Base-by-base conservation (phyloP, 2,329 filamentous ascomycete species). In the Fonsecaea pedrosoi region DNA sequence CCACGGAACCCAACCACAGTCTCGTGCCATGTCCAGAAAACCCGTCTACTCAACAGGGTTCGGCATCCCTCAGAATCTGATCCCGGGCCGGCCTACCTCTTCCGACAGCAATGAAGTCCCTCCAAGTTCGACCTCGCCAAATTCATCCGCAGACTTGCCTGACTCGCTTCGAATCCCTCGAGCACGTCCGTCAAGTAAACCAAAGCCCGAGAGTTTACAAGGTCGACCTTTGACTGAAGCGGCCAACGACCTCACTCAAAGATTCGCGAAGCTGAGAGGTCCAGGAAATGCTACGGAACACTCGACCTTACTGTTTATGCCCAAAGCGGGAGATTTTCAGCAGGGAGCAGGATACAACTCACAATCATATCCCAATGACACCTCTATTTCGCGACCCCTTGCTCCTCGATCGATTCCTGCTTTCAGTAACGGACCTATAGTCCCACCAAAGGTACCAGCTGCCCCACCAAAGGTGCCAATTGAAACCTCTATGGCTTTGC, bases 1-100 rank as follows among this genome's bases (percentile, higher is more conserved):
- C 60, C 89, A 84, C 42, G 89, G 89, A 15, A 85, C 89, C 3
- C 79, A 81, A 60, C 85, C 70, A 35, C 71, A 65, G 7, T 65
- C 68, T n/a, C 55, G 69, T n/a, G 34, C 67, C 9, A 42, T 69
- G 34, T 25, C 62, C 25, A 61, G 68, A 40, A 68, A 66, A 40
- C 64, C 62, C 7, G 64, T 71, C 25, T 69, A 71, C 40, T 64
- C 66, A 34, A 60, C 66, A 10, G 68, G 61, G 12, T 71, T 70
- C 61, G 68, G 70, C 2, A 62, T 67, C 32, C 64, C 63, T 35
- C 48, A 55, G 12, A 55, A 54, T 38, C 18, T 64, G 21, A 21
- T 58, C 15, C 57, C 66, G 34, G 54, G 61, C 32, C 35, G 53
- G 25, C 35, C 61, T 30, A 48, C 38, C 35, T 53, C 40, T 9